Evolutionary conservation across 139 green algal genomes (phyloP), one percentile per base, ranked within the genome.

Genomic region (Micractinium conductrix): DNA sequence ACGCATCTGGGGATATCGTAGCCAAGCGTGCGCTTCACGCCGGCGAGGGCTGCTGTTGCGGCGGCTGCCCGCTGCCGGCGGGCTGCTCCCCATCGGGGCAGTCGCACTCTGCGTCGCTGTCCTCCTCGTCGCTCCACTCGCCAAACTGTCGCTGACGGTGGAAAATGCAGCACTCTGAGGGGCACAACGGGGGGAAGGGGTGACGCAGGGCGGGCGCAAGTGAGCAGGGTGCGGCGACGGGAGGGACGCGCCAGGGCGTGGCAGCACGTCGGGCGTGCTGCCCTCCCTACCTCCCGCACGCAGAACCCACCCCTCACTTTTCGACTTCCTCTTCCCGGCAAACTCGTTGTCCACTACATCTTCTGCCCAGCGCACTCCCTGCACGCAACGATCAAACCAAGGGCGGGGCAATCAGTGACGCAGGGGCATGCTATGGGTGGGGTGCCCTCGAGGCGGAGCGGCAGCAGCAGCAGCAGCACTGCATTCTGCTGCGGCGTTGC

Each of bases 141-240:
- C 95, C 95, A 93, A 97, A 98, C 9, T 85, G 74, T 24, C 91
- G 90, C 43, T 91, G 87, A 53, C 91, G 91, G 70, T 98, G 95
- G 62, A 97, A 98, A 45, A 97, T 97, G 85, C 95, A 98, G 85
- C 95, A 98, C 90, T 97, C 94, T 97, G 91, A 74, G 40, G 48
- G 28, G 60, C 35, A 73, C 28, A 9, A n/a, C n/a, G n/a, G n/a
- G n/a, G n/a, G n/a, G n/a, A n/a, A n/a, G 44, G 28, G 33, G 65
- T 6, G 33, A 3, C 10, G 33, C n/a, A 38, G 63, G 8, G 63
- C 3, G n/a, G 30, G 26, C 63, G 10, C 63, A 24, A 2, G 33
- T 10, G 21, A 14, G 2, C 63, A 71, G 63, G n/a, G 6, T 40
- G 63, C 22, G 63, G 63, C 63, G 4, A 28, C 16, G 53, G 53